Conservation (phyloP, 2,329 filamentous ascomycete species). For the Stenocarpella maydis region DNA sequence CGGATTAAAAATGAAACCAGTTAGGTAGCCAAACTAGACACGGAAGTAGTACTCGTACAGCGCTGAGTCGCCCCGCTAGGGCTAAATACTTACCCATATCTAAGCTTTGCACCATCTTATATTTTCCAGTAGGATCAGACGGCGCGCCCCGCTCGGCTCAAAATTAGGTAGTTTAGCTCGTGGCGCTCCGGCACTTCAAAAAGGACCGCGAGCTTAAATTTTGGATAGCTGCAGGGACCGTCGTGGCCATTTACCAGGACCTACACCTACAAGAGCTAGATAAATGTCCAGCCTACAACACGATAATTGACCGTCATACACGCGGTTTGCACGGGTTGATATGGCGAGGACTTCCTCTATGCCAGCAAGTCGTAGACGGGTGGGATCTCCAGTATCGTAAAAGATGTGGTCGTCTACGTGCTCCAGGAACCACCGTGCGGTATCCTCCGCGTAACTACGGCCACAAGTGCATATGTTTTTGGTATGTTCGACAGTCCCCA, state of each 20-base stretch:
- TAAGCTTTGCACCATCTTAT: background rate
- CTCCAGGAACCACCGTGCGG: background rate
- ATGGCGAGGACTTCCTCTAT: background rate
- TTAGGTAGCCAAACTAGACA: too few species aligned
- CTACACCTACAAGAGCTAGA: background rate
- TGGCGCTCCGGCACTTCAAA: conserved; percentile 3
- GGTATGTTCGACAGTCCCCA: background rate
- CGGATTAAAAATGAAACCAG: too few species aligned
- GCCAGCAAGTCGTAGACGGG: background rate
- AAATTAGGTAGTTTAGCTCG: conserved; percentile 1
- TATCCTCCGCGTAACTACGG: background rate
- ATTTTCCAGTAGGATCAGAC: background rate
- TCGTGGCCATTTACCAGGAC: background rate
- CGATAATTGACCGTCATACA: background rate
- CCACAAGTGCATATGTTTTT: background rate
- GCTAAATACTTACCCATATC: background rate
- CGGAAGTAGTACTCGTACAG: too few species aligned
- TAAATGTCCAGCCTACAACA: background rate
- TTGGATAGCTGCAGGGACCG: background rate
- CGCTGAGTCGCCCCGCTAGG: too few species aligned
- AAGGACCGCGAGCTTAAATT: background rate
- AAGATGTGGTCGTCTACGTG: background rate
- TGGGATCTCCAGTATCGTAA: background rate
- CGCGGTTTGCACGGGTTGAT: background rate
- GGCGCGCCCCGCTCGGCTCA: background rate